Base-by-base conservation (phyloP, 495 filamentous ascomycete species). In the Clohesyomyces aquaticus region DNA sequence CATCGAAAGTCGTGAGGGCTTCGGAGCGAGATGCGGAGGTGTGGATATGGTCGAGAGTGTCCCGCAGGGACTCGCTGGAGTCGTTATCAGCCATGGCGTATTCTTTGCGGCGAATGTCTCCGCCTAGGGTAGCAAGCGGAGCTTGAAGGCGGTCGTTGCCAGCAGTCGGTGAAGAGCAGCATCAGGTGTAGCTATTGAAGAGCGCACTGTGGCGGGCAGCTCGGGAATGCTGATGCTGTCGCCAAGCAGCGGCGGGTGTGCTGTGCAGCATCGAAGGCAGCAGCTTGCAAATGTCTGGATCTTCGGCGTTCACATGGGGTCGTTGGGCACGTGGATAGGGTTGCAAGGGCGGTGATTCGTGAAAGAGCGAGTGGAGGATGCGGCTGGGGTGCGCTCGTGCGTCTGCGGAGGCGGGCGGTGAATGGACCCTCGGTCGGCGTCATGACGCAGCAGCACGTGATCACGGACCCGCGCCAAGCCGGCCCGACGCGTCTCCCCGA, bases 1-100 rank as follows among this genome's bases (percentile, higher is more conserved):
- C 91, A 75, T 93, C 92, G 77, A 97, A 97, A 19, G 89, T 91
- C 10, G 91, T 96, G 12, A 96, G 78, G 32, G 83, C 81, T 29
- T 87, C 88, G 12, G 89, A 88, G 63, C 90, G 89, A 66, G 88
- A 93, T 4, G 92, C 90, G 21, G 88, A 80, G 16, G 77, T 89
- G 76, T 97, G 92, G 32, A 96, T 96, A 55, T 89, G 85, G 74
- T 94, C 90, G 32, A 97, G 83, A 14, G 88, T 81, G 56, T 90
- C 82, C 19, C 88, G 82, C 19, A 91, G 53, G 6, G 32, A 26
- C 4, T 42, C 51, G n/a, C 58, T 50, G 35, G 35, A 2, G 53
- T 59, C 63, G 19, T 21, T 58, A n/a, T n/a, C n/a, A 23, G 63
- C 49, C 63, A 66, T 66, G 55, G 35, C 48, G 27, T 22, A 23